A percentile compares a stretch with the other conserved stretches of the same genome.
phyloP scores from a whole-genome alignment of 73 alveolate genomes.

The Breviolum minutum region DNA sequence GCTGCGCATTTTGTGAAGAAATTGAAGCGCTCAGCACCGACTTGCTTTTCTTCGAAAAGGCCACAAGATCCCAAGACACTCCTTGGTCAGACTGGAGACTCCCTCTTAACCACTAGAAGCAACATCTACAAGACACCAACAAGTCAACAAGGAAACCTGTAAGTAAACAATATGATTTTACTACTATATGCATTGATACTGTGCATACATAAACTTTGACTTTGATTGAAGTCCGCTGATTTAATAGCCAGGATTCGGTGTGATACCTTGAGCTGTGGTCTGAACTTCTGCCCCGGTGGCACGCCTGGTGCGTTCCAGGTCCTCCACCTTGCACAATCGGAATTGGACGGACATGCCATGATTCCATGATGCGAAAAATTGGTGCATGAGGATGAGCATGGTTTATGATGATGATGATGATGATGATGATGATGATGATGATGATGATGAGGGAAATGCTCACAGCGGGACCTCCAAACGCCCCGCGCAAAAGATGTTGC shows the following conservation, averaged over 20 bases:
- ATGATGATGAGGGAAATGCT: neutral
- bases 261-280: constrained; percentile 98
- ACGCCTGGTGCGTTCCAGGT: constrained; percentile 98
- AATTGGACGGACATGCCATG: neutral
- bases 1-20: constrained; percentile 96
- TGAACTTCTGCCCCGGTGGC: constrained; percentile 99
- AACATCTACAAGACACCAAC: too few species aligned
- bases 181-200: too few species aligned
- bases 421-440: neutral
- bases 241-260: constrained; percentile 1
- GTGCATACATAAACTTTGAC: too few species aligned
- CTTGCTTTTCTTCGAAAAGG: constrained; percentile 98
- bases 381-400: neutral
- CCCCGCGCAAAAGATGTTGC: constrained; percentile 98
- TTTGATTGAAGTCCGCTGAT: too few species aligned
- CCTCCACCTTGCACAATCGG: constrained; percentile 96
- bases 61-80: constrained; percentile 99
- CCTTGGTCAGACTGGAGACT: neutral
- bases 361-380: too few species aligned
- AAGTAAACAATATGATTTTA: too few species aligned
- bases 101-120: too few species aligned
- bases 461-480: constrained; percentile 95
- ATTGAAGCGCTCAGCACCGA: constrained; percentile 98
- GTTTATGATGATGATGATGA: neutral
- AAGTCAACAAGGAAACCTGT: too few species aligned